Evolutionary conservation across 2,329 filamentous ascomycete species (phyloP), one percentile per base, ranked within the genome.

Genomic region (Ophiostoma sp.): DNA sequence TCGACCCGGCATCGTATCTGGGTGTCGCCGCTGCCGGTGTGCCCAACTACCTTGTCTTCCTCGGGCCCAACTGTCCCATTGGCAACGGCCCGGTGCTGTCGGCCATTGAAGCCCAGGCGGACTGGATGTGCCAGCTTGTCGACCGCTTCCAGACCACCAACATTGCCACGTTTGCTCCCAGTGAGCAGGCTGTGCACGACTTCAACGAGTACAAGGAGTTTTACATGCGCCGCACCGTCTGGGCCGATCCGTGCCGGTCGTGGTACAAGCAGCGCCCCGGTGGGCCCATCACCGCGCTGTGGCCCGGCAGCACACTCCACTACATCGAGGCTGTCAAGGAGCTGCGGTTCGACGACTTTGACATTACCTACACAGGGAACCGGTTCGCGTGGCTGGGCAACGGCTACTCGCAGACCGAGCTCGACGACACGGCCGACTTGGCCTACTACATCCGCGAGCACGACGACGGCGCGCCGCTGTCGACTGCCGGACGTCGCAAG

Each of bases 141-240:
- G 80, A 84, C 76, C 80, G 81, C 44, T 83, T 79, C 75, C 83
- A 86, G 76, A 84, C 81, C 1, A 78, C 83, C 74, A 80, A 83
- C 75, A 82, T 85, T 67, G 76, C 76, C 7, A 78, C 80, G 0
- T 74, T 79, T 65, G 71, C 69, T 0, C 68, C 70, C 31, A 68
- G 52, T 23, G 71, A 27, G 23, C 68, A 69, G 54, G 68, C 68
- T 1, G 71, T 77, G 33, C 76, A 78, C 60, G 74, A 75, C 33
- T 74, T 74, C 15, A 72, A 75, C 27, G 77, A 75, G 70, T 76
- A 74, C n/a, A 77, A 78, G 8, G 71, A 75, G 17, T 76, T 75
- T 67, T 77, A 79, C 72, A 72, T 77, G 75, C 75, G 62, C 73
- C 73, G 17, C 77, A 76, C 1, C 3, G 77, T 79, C 10, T 80